A percentile compares a stretch with the other conserved stretches of the same genome.
phyloP scores from a whole-genome alignment of 108 stramenopile species.

The Stephanodiscus triporus region DNA sequence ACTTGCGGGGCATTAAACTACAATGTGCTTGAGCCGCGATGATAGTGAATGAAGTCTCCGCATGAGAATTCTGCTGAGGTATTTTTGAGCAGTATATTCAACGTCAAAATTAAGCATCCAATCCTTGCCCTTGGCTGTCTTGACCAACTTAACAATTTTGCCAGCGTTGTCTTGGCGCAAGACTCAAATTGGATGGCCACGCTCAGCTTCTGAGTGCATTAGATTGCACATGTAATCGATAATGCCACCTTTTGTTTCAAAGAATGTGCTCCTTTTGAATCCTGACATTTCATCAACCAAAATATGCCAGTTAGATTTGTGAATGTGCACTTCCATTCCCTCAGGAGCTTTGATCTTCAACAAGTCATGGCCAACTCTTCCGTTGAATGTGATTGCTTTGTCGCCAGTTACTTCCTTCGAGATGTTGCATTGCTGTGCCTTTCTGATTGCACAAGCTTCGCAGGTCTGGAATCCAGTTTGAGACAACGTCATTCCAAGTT shows the following conservation, averaged over 20 bases:
- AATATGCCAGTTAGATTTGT: conserved; percentile 9
- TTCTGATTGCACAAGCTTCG: too few relatives aligned
- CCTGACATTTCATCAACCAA: conserved; percentile 31
- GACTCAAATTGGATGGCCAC: conserved; percentile 9
- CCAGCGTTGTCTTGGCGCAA: conserved; percentile 32
- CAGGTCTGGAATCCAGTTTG: conserved; percentile 15
- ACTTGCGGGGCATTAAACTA: too few relatives aligned
- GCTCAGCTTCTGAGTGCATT: too few relatives aligned
- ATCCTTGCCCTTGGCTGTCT: conserved; percentile 16
- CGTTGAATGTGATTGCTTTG: conserved; percentile 3
- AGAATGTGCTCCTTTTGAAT: conserved; percentile 17
- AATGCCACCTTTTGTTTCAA: conserved; percentile 19
- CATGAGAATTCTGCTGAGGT: conserved; percentile 30
- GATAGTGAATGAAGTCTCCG: conserved; percentile 25
- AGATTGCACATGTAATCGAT: too few relatives aligned
- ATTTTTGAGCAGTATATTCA: conserved; percentile 30
- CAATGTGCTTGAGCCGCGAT: too few relatives aligned
- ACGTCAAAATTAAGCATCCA: conserved; percentile 32
- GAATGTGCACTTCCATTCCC: not conserved
- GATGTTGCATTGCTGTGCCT: conserved; percentile 28
- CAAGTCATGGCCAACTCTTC: conserved; percentile 11
- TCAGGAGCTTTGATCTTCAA: too few relatives aligned
- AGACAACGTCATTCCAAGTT: conserved; percentile 12
- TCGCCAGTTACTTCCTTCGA: conserved; percentile 3
- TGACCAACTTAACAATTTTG: conserved; percentile 22